Percentiles rank a stretch among this genome's conserved stretches.
phyloP scores from a whole-genome alignment of 2,329 filamentous ascomycete genomes.

The Arthrobotrys sphaeroides region DNA sequence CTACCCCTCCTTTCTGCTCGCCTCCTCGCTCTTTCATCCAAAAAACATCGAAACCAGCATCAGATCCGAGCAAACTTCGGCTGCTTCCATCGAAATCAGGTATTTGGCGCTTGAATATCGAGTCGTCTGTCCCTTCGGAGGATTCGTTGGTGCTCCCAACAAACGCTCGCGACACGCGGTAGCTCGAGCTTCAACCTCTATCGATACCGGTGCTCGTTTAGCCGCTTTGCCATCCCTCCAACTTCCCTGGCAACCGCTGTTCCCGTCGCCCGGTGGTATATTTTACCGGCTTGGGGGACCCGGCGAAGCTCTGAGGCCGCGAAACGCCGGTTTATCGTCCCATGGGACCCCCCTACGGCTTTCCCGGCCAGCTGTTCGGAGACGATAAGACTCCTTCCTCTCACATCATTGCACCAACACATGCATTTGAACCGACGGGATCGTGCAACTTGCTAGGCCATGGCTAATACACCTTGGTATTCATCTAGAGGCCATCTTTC shows the following conservation, averaged over 20 bases:
- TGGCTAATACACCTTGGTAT: constrained; percentile 19
- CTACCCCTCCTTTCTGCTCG: constrained; percentile 53
- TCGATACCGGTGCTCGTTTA: constrained; percentile 29
- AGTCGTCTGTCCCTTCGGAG: constrained; percentile 45
- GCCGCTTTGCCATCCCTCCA: constrained; percentile 15
- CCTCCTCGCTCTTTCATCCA: constrained; percentile 33
- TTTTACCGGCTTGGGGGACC: background rate
- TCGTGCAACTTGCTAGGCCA: background rate
- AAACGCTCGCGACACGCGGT: constrained; percentile 45
- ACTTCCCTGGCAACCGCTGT: background rate
- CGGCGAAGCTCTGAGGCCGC: background rate
- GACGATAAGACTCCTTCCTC: background rate
- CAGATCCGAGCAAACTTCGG: constrained; percentile 25
- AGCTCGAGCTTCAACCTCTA: constrained; percentile 40
- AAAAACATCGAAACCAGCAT: background rate
- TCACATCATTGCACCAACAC: constrained; percentile 18
- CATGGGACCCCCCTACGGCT: background rate
- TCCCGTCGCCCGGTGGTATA: background rate
- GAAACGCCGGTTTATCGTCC: background rate
- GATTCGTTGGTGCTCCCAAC: constrained; percentile 33
- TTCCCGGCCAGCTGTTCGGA: background rate
- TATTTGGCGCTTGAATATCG: constrained; percentile 33
- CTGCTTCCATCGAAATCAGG: constrained; percentile 22
- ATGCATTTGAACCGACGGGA: constrained; percentile 50
- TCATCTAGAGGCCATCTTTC: constrained; percentile 8